Evolutionary conservation across 2,329 filamentous ascomycete species (phyloP).

Genomic region (Xylaria sp.): DNA sequence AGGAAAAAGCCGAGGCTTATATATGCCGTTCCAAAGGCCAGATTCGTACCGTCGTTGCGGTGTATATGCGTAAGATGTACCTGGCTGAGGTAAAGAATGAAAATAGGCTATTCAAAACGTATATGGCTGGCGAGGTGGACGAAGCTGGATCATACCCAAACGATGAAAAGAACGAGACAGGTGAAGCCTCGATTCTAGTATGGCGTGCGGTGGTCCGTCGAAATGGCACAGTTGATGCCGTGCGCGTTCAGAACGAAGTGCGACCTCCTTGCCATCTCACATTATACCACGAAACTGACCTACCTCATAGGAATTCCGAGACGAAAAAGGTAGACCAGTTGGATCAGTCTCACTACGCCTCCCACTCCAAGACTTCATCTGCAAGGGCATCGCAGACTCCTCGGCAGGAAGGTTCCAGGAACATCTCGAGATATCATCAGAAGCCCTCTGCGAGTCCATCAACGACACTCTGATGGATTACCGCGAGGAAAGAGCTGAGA

Average conservation of each 20-base stretch:
- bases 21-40: not conserved
- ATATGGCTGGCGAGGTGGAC: not conserved
- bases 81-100: constrained; percentile 4
- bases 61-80: not conserved
- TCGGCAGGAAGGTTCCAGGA: not conserved
- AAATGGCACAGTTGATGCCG: constrained; percentile 11
- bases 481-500: not conserved
- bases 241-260: constrained; percentile 11
- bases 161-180: constrained; percentile 1
- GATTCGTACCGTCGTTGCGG: constrained; percentile 1
- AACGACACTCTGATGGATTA: not conserved
- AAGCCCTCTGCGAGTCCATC: constrained; percentile 7
- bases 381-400: not conserved
- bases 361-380: constrained; percentile 18
- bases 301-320: constrained; percentile 16
- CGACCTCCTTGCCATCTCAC: not conserved
- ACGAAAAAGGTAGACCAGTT: not conserved
- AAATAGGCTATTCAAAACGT: not conserved
- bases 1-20: constrained; percentile 7
- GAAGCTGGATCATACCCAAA: not conserved
- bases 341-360: not conserved
- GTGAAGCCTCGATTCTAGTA: constrained; percentile 10
- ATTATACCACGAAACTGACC: not conserved
- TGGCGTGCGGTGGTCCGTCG: not conserved
- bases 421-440: constrained; percentile 14